Conservation (phyloP, 768 basidiomycete genomes). For the Flagelloscypha sp. region DNA sequence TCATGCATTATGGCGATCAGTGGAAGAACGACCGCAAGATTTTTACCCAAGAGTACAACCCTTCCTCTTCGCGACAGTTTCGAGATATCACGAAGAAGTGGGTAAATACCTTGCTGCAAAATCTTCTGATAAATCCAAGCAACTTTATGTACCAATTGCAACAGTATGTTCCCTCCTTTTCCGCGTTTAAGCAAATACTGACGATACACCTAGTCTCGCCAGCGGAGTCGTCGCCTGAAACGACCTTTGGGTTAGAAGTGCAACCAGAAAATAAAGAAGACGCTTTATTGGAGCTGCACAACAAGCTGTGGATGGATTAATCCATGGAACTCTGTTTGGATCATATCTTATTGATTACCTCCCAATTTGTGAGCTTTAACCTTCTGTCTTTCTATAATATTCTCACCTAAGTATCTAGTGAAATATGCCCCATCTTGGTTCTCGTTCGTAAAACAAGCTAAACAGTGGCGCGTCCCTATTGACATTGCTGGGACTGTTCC, state of each 20-base stretch:
- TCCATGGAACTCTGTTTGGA: constrained; percentile 12
- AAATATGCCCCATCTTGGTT: constrained; percentile 1
- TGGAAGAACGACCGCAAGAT: constrained; percentile 14
- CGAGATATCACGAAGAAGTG: constrained; percentile 9
- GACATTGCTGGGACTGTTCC: constrained; percentile 7
- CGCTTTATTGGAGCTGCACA: constrained; percentile 14
- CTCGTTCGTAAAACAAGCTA: constrained; percentile 2
- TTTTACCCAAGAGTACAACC: constrained; percentile 10
- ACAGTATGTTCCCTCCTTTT: constrained; percentile 6
- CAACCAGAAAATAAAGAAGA: constrained; percentile 13
- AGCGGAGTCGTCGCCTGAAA: constrained; percentile 11
- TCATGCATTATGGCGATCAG: constrained; percentile 13
- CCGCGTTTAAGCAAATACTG: background rate
- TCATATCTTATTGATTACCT: constrained; percentile 15
- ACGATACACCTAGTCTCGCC: constrained; percentile 8
- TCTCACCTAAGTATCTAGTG: background rate
- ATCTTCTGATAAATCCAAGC: constrained; percentile 8
- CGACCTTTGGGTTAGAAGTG: constrained; percentile 14
- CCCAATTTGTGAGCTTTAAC: constrained; percentile 8
- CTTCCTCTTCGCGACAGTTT: constrained; percentile 6
- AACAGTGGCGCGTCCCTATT: constrained; percentile 2
- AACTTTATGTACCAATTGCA: constrained; percentile 12
- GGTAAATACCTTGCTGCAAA: constrained; percentile 11
- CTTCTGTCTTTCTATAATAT: background rate
- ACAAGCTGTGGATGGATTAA: constrained; percentile 12